Percentiles rank a stretch among this genome's conserved stretches.
Conservation (phyloP, 2,329 filamentous ascomycete species). For the Fusarium brachygibbosum region DNA sequence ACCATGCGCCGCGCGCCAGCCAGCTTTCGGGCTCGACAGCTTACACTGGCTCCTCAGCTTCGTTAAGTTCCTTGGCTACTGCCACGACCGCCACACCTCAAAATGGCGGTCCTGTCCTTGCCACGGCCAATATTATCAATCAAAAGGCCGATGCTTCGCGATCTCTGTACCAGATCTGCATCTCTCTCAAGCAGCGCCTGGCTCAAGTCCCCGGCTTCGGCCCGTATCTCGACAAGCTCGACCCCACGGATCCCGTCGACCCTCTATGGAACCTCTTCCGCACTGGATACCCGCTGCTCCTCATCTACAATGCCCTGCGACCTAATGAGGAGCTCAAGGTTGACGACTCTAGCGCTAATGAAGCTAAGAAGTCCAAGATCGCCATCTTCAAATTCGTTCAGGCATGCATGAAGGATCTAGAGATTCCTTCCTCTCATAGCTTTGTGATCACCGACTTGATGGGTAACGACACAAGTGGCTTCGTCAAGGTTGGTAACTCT, state of each 20-base stretch:
- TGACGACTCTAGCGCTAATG: constrained; percentile 71
- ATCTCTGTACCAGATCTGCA: constrained; percentile 95
- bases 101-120: constrained; percentile 74
- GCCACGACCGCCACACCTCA: constrained; percentile 59
- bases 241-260: constrained; percentile 82
- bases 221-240: constrained; percentile 77
- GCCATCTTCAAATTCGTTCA: constrained; percentile 94
- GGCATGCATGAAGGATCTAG: constrained; percentile 85
- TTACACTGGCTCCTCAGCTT: constrained; percentile 66
- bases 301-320: constrained; percentile 88
- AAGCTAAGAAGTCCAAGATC: constrained; percentile 84
- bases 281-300: constrained; percentile 84
- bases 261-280: constrained; percentile 90
- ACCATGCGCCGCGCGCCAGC: constrained; percentile 68
- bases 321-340: constrained; percentile 77
- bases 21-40: constrained; percentile 73
- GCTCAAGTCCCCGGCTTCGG: constrained; percentile 88
- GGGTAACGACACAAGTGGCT: constrained; percentile 94
- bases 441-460: constrained; percentile 94
- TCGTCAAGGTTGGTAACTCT: constrained; percentile 80
- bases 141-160: constrained; percentile 91
- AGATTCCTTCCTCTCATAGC: constrained; percentile 83
- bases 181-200: constrained; percentile 84
- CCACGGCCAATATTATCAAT: constrained; percentile 96
- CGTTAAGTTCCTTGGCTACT: constrained; percentile 64